These are phyloP conservation scores for Tulasnella sp. DNA, from an alignment of 768 basidiomycete species.

Conservation along the genomic window DNA sequence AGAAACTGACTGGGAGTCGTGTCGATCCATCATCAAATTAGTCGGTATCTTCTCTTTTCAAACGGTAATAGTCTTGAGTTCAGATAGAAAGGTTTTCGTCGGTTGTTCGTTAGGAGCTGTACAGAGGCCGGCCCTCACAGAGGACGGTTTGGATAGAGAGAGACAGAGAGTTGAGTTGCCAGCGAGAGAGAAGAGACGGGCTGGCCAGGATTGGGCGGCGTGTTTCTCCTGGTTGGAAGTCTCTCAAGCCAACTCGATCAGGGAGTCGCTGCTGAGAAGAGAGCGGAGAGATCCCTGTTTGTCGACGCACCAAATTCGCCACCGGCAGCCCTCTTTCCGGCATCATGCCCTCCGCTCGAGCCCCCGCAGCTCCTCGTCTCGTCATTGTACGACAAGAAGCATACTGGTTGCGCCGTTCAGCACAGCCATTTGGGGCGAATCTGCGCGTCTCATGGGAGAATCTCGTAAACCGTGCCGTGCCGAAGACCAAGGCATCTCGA, in stretches of 20 bases:
- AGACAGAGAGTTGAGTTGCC: background rate
- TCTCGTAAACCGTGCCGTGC: background rate
- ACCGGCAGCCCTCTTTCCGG: background rate
- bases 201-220: background rate
- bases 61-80: background rate
- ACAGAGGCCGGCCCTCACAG: background rate
- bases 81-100: background rate
- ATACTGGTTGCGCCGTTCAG: too few species aligned
- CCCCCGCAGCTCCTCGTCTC: background rate
- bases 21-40: constrained; percentile 8
- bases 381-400: background rate
- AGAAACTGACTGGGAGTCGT: background rate
- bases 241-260: background rate
- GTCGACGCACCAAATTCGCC: background rate
- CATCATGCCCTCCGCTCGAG: background rate
- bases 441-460: background rate
- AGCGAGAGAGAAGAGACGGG: background rate
- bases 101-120: background rate
- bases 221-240: background rate
- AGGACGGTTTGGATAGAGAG: background rate
- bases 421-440: too few species aligned
- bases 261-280: background rate
- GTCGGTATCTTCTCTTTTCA: background rate
- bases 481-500: background rate
- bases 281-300: constrained; percentile 7